Conservation (phyloP, 1,139 yeast genomes). For the Yamadazyma taylorii region DNA sequence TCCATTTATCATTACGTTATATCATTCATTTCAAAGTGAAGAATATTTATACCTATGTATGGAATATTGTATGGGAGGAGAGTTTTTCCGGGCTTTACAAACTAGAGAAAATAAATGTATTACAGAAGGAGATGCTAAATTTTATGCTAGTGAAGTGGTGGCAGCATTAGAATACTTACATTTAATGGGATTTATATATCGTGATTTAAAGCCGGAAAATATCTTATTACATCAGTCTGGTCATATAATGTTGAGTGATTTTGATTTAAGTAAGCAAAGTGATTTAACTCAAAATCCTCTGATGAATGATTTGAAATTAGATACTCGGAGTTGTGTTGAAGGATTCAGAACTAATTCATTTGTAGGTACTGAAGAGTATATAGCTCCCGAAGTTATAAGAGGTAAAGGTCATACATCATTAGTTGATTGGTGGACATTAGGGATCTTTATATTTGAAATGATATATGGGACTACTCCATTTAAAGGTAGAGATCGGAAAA, state of each 20-base stretch:
- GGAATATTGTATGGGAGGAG: slow-evolving; percentile 99
- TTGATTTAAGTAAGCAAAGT: slow-evolving; percentile 90
- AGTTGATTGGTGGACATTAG: slow-evolving; percentile 99
- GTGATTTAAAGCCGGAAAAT: slow-evolving; percentile 95
- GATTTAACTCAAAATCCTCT: slow-evolving; percentile 29
- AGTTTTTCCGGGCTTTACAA: slow-evolving; percentile 93
- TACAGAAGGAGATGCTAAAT: slow-evolving; percentile 83
- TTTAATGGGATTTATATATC: slow-evolving; percentile 92
- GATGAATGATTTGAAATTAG: slow-evolving; percentile 45
- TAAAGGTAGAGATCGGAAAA: slow-evolving; percentile 84
- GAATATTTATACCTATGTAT: slow-evolving; percentile 92
- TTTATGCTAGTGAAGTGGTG: slow-evolving; percentile 95
- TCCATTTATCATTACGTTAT: slow-evolving; percentile 93
- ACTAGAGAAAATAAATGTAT: slow-evolving; percentile 86
- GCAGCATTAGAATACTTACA: slow-evolving; percentile 96
- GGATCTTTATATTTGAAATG: slow-evolving; percentile 91
- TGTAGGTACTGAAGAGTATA: slow-evolving; percentile 97
- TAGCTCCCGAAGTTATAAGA: slow-evolving; percentile 95
- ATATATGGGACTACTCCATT: slow-evolving; percentile 93
- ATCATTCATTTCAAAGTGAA: slow-evolving; percentile 94
- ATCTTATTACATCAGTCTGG: slow-evolving; percentile 92
- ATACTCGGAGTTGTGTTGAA: slow-evolving; percentile 92
- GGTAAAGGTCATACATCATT: slow-evolving; percentile 98
- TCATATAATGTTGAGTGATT: slow-evolving; percentile 96
- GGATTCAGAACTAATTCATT: slow-evolving; percentile 95